A percentile compares a stretch with the other conserved stretches of the same genome.
These are phyloP conservation scores for Diaporthe capsici DNA, from an alignment of 2,329 filamentous ascomycete species.

Conservation along the genomic window DNA sequence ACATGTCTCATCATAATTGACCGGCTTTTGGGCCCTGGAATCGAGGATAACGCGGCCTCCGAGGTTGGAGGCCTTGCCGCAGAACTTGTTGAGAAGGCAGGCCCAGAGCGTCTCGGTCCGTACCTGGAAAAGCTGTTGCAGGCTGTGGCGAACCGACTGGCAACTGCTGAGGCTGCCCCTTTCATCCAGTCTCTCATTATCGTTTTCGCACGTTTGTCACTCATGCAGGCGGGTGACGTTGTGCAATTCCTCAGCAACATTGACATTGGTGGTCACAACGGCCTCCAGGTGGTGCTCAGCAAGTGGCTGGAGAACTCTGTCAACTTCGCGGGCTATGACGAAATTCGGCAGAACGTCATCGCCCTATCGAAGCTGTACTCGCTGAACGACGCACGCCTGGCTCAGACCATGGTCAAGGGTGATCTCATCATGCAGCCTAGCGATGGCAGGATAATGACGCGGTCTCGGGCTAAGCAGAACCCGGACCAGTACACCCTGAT, in stretches of 20 bases:
- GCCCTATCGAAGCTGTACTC: slow-evolving; percentile 93
- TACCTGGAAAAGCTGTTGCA: slow-evolving; percentile 90
- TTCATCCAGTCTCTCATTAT: slow-evolving; percentile 97
- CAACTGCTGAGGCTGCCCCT: slow-evolving; percentile 84
- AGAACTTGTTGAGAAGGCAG: slow-evolving; percentile 95
- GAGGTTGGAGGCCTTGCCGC: slow-evolving; percentile 96
- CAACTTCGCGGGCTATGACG: slow-evolving; percentile 98
- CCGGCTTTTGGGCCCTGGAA: slow-evolving; percentile 82
- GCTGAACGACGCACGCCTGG: slow-evolving; percentile 84
- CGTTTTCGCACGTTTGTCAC: slow-evolving; percentile 91
- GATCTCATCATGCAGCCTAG: slow-evolving; percentile 83
- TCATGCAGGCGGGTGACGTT: slow-evolving; percentile 88
- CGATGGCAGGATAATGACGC: slow-evolving; percentile 91
- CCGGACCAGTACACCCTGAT: slow-evolving; percentile 92
- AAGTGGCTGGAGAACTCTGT: slow-evolving; percentile 99
- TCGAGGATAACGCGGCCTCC: slow-evolving; percentile 95
- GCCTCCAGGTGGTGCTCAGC: slow-evolving; percentile 88
- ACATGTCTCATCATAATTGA: slow-evolving; percentile 93
- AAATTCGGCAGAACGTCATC: slow-evolving; percentile 96
- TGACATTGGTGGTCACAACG: slow-evolving; percentile 82
- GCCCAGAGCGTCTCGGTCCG: slow-evolving; percentile 89
- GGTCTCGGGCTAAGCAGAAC: slow-evolving; percentile 89
- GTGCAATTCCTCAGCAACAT: slow-evolving; percentile 92
- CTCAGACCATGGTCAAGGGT: slow-evolving; percentile 88
- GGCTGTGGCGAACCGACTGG: slow-evolving; percentile 88